phyloP scores from a whole-genome alignment of 2,329 filamentous ascomycete species.

The Colletotrichum sp. region DNA sequence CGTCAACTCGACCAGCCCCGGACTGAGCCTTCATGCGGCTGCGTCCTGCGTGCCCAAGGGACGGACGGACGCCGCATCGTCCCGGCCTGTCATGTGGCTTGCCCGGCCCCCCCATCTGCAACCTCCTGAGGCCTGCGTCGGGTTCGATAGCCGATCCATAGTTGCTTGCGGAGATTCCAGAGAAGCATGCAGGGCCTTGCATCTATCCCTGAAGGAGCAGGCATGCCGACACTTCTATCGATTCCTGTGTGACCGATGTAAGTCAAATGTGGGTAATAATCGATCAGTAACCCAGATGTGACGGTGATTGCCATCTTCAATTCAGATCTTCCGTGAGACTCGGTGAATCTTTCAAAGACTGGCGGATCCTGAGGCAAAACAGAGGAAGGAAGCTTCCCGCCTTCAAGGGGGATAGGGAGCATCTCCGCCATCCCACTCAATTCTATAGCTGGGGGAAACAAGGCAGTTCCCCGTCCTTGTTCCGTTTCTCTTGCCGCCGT shows the following conservation, averaged over 20 bases:
- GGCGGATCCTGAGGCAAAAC: neutral
- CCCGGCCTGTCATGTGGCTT: neutral
- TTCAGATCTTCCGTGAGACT: neutral
- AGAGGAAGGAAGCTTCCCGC: neutral
- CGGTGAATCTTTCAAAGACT: neutral
- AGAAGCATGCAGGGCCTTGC: neutral
- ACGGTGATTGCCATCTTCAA: neutral
- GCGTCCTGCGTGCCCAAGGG: neutral
- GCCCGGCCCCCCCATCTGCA: neutral
- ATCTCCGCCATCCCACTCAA: neutral
- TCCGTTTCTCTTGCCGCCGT: neutral
- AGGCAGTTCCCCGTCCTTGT: neutral
- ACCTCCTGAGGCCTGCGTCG: neutral
- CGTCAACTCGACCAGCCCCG: neutral
- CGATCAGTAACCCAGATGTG: neutral
- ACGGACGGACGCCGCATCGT: neutral
- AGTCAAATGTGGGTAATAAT: neutral
- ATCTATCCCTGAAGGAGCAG: neutral
- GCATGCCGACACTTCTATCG: neutral
- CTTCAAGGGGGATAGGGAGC: neutral
- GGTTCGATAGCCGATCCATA: neutral
- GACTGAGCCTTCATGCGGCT: neutral
- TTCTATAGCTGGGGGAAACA: neutral
- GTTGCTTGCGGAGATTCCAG: neutral
- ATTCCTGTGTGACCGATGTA: neutral